phyloP scores from a whole-genome alignment of 2,329 filamentous ascomycete genomes.

The Aspergillus sp. region DNA sequence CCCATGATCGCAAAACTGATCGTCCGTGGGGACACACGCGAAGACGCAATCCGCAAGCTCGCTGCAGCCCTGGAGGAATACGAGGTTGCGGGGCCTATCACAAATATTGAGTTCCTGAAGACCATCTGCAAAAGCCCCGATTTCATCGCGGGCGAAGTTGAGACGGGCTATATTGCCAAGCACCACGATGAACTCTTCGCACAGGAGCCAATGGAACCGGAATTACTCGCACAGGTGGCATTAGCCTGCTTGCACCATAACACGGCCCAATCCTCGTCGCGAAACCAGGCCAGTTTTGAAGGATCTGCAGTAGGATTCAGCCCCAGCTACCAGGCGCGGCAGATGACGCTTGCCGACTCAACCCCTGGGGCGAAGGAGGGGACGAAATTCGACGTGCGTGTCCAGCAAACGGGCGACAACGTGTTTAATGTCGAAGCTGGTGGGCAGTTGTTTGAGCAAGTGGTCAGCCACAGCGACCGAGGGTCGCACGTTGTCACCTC shows the following conservation, averaged over 20 bases:
- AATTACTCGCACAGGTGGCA: conserved; percentile 84
- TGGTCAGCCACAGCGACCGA: conserved; percentile 50
- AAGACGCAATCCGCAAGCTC: conserved; percentile 80
- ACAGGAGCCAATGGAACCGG: conserved; percentile 59
- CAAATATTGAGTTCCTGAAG: conserved; percentile 97
- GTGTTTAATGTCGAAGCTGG: conserved; percentile 52
- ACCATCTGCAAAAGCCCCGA: conserved; percentile 75
- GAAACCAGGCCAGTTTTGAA: conserved; percentile 25
- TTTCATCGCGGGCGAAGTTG: conserved; percentile 83
- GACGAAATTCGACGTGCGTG: conserved; percentile 44
- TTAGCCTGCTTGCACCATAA: conserved; percentile 65
- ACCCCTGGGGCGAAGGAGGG: conserved; percentile 42
- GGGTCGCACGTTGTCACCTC: conserved; percentile 59
- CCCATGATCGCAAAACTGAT: conserved; percentile 99
- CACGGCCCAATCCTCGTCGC: conserved; percentile 26
- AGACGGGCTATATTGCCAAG: conserved; percentile 95
- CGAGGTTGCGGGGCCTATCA: conserved; percentile 87
- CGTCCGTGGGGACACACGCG: conserved; percentile 74
- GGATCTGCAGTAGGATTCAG: conserved; percentile 56
- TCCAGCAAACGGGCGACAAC: conserved; percentile 51
- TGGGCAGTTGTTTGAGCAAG: conserved; percentile 36
- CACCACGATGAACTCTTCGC: conserved; percentile 77
- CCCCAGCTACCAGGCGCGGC: conserved; percentile 62
- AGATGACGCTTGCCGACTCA: conserved; percentile 55
- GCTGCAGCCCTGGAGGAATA: conserved; percentile 79